Evolutionary conservation across 1,284 basidiomycete species (phyloP).

Genomic region (Lignosus rhinocerotis): DNA sequence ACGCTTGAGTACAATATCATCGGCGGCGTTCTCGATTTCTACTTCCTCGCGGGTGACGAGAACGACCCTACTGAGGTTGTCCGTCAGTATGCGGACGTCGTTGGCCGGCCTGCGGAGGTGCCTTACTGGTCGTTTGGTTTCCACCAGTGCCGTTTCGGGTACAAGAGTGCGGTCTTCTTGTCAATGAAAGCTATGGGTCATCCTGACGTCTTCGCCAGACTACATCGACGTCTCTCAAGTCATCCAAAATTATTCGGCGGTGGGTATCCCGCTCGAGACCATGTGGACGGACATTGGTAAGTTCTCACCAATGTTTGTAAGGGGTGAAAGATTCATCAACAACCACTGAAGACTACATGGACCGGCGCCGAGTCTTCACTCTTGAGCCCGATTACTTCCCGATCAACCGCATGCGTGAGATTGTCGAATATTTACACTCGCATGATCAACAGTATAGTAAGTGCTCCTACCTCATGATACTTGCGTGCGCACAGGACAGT

Average conservation of each 20-base stretch:
- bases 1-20: conserved; percentile 71
- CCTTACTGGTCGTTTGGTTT: conserved; percentile 73
- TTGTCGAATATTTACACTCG: conserved; percentile 59
- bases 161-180: conserved; percentile 43
- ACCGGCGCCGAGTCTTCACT: conserved; percentile 65
- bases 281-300: conserved; percentile 78
- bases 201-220: conserved; percentile 37
- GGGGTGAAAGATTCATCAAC: neutral
- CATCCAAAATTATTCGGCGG: conserved; percentile 58
- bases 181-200: neutral
- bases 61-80: conserved; percentile 61
- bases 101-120: conserved; percentile 63
- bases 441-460: conserved; percentile 60
- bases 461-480: conserved; percentile 20
- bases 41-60: conserved; percentile 71
- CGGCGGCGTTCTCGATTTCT: conserved; percentile 72
- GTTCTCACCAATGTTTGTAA: neutral
- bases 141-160: conserved; percentile 74
- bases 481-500: neutral
- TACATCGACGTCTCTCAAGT: conserved; percentile 62
- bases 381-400: conserved; percentile 71
- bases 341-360: conserved; percentile 67
- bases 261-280: conserved; percentile 67
- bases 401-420: conserved; percentile 58
- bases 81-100: conserved; percentile 65